These are phyloP conservation scores for Aspergillus calidoustus DNA, from an alignment of 2,329 filamentous ascomycete genomes.

Conservation along the genomic window DNA sequence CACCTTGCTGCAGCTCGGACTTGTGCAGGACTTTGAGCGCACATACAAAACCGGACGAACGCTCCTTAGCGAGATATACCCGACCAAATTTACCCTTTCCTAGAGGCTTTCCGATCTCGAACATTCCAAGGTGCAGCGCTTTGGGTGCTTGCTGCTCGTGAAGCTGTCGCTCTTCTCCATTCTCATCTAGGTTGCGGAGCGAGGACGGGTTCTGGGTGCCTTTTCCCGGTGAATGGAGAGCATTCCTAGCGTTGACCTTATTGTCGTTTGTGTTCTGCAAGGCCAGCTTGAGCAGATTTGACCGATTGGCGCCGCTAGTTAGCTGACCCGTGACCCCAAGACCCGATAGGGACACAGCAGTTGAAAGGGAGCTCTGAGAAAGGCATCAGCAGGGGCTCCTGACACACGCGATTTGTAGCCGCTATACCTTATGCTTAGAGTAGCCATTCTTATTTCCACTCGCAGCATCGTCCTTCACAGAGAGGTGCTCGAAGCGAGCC, in stretches of 20 bases:
- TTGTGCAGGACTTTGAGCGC: constrained; percentile 88
- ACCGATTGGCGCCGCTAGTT: constrained; percentile 62
- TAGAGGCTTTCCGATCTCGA: constrained; percentile 85
- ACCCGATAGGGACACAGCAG: constrained; percentile 53
- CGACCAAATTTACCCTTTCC: constrained; percentile 88
- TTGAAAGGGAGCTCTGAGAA: constrained; percentile 51
- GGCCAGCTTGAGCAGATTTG: constrained; percentile 84
- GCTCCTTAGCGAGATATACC: constrained; percentile 82
- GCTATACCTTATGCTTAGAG: constrained; percentile 75
- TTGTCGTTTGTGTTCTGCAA: constrained; percentile 76
- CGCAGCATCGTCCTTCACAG: constrained; percentile 87
- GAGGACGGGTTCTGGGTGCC: constrained; percentile 52
- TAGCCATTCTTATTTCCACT: constrained; percentile 60
- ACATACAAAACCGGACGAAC: constrained; percentile 79
- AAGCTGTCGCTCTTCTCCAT: constrained; percentile 49
- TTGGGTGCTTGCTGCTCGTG: constrained; percentile 61
- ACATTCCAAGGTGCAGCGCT: constrained; percentile 88
- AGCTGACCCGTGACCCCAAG: constrained; percentile 50
- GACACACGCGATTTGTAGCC: constrained; percentile 3
- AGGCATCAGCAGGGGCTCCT: constrained; percentile 26
- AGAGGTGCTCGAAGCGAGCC: constrained; percentile 85
- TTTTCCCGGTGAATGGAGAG: constrained; percentile 66
- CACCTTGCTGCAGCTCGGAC: constrained; percentile 76
- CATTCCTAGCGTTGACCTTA: constrained; percentile 59
- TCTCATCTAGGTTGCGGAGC: constrained; percentile 54